A percentile compares a stretch with the other conserved stretches of the same genome.
Conservation (phyloP, 2,329 filamentous ascomycete genomes). For the Orbilia javanica region DNA sequence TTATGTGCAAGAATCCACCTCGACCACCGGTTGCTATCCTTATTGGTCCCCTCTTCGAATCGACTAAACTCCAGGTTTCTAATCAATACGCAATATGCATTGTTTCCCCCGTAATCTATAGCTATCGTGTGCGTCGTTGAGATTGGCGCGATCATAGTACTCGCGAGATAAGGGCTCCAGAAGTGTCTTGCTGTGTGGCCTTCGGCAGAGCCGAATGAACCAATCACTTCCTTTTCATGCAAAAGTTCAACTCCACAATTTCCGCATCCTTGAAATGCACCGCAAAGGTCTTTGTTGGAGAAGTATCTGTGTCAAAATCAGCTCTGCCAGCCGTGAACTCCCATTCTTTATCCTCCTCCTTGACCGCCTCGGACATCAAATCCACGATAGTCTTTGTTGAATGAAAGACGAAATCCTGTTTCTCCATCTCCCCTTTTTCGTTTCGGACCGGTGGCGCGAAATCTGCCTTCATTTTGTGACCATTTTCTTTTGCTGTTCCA, state of each 20-base stretch:
- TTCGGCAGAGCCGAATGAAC: neutral
- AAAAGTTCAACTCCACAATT: constrained; percentile 52
- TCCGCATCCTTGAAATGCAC: constrained; percentile 52
- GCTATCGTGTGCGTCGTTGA: neutral
- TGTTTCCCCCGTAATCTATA: neutral
- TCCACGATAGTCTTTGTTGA: constrained; percentile 49
- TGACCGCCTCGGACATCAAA: constrained; percentile 37
- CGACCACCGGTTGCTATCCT: neutral
- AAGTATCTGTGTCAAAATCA: constrained; percentile 37
- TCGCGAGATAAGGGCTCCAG: neutral
- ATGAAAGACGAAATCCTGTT: constrained; percentile 53
- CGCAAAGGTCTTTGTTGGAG: constrained; percentile 53
- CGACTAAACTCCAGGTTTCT: neutral
- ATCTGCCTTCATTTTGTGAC: constrained; percentile 48
- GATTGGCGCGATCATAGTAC: neutral
- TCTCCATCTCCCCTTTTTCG: constrained; percentile 49
- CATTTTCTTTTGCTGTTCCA: constrained; percentile 46
- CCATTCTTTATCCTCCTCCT: constrained; percentile 37
- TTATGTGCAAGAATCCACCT: neutral
- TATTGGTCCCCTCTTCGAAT: neutral
- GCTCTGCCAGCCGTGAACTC: constrained; percentile 40
- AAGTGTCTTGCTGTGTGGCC: neutral
- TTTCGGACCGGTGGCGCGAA: constrained; percentile 44
- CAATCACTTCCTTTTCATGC: constrained; percentile 46
- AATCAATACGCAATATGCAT: neutral